These are phyloP conservation scores for Scleromitrula shiraiana DNA, from an alignment of 2,329 filamentous ascomycete species.

Conservation along the genomic window DNA sequence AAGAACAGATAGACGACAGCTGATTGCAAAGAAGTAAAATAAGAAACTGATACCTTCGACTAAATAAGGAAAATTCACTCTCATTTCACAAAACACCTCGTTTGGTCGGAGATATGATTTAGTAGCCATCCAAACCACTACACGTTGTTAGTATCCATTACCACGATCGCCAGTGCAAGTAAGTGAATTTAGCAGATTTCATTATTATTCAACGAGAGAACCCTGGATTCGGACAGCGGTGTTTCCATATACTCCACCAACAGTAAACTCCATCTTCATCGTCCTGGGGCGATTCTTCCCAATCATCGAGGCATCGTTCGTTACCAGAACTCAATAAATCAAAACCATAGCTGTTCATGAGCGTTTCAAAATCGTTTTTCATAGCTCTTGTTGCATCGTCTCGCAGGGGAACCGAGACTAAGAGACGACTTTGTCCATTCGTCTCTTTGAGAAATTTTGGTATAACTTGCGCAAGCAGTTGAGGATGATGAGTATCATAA, in stretches of 20 bases:
- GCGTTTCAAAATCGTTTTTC: background rate
- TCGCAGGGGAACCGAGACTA: constrained; percentile 75
- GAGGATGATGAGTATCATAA: constrained; percentile 78
- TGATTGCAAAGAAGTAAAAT: no score
- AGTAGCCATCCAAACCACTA: no score
- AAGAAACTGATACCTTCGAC: no score
- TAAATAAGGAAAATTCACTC: no score
- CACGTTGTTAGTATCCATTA: no score
- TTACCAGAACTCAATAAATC: background rate
- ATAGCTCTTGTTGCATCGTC: constrained; percentile 49
- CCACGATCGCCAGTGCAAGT: no score
- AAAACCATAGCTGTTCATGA: constrained; percentile 1
- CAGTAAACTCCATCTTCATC: constrained; percentile 7
- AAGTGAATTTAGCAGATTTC: no score
- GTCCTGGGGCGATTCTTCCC: constrained; percentile 2
- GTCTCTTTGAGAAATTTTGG: constrained; percentile 51
- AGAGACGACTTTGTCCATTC: constrained; percentile 47
- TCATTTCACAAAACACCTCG: no score
- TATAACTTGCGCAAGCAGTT: constrained; percentile 64
- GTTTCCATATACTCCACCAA: constrained; percentile 13
- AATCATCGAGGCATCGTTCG: constrained; percentile 7
- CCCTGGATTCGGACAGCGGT: no score
- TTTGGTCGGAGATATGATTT: no score
- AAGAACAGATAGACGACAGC: no score
- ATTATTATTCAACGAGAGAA: no score